Percentiles rank a stretch among this genome's conserved stretches.
Evolutionary conservation across 768 basidiomycete species (phyloP).

Genomic region (Paxillus rubicundulus): DNA sequence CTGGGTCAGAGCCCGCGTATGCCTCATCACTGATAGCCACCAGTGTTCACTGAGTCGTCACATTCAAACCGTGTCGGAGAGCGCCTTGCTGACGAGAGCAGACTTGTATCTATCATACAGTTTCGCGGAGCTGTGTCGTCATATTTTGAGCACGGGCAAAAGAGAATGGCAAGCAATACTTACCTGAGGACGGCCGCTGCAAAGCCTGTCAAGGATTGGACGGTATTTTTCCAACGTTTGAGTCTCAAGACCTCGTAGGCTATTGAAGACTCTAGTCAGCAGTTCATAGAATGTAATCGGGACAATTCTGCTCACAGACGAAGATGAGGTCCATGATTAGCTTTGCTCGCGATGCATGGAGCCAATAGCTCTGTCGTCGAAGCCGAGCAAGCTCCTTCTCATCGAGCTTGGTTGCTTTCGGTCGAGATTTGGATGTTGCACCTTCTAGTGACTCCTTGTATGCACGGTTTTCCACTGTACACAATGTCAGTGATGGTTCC

Average conservation of each 20-base stretch:
- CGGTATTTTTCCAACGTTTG: slow-evolving; percentile 54
- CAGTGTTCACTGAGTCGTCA: neutral
- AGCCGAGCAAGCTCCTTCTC: slow-evolving; percentile 69
- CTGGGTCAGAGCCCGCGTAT: neutral
- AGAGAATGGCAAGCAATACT: slow-evolving; percentile 4
- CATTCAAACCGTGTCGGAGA: slow-evolving; percentile 22
- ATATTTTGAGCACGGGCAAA: neutral
- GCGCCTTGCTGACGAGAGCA: slow-evolving; percentile 50
- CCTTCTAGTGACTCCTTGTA: slow-evolving; percentile 73
- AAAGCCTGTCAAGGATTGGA: slow-evolving; percentile 68
- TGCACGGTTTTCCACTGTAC: slow-evolving; percentile 65
- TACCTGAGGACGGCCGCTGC: slow-evolving; percentile 74
- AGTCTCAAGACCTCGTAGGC: slow-evolving; percentile 80
- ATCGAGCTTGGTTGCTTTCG: slow-evolving; percentile 55
- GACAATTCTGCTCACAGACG: slow-evolving; percentile 56
- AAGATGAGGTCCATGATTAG: slow-evolving; percentile 83
- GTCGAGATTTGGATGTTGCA: slow-evolving; percentile 66
- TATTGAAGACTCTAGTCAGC: slow-evolving; percentile 29
- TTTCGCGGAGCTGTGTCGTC: slow-evolving; percentile 60
- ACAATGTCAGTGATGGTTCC: neutral
- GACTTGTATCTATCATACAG: slow-evolving; percentile 71
- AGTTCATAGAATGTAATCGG: slow-evolving; percentile 20
- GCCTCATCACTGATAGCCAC: neutral
- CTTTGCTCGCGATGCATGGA: slow-evolving; percentile 67
- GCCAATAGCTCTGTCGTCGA: slow-evolving; percentile 72